Evolutionary conservation across 495 filamentous ascomycete species (phyloP).

Genomic region (Penicillium canariense): DNA sequence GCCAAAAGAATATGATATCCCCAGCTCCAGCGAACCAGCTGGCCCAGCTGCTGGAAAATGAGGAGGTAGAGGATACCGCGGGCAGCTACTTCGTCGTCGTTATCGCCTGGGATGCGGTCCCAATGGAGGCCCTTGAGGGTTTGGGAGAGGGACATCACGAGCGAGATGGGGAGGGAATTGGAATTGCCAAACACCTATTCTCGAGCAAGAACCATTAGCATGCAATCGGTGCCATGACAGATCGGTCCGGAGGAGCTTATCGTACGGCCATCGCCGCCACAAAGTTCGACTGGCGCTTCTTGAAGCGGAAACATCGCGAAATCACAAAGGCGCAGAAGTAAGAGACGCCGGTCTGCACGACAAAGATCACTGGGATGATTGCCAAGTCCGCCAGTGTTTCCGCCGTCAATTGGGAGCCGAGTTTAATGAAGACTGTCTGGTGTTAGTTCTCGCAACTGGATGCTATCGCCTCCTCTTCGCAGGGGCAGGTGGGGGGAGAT

Average conservation of each 20-base stretch:
- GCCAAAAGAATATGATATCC: slow-evolving; percentile 90
- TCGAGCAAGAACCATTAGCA: slow-evolving; percentile 12
- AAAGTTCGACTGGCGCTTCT: slow-evolving; percentile 83
- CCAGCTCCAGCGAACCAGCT: slow-evolving; percentile 97
- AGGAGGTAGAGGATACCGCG: slow-evolving; percentile 92
- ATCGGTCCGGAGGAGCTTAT: slow-evolving; percentile 2
- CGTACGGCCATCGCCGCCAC: slow-evolving; percentile 91
- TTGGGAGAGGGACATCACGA: slow-evolving; percentile 89
- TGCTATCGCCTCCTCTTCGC: neutral
- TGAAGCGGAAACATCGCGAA: slow-evolving; percentile 72
- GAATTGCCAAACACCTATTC: slow-evolving; percentile 91
- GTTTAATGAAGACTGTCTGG: slow-evolving; percentile 84
- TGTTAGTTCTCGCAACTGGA: neutral
- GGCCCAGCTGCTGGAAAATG: slow-evolving; percentile 96
- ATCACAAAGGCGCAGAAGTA: slow-evolving; percentile 70
- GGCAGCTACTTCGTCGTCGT: slow-evolving; percentile 90
- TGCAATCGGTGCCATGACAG: neutral
- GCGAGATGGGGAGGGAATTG: slow-evolving; percentile 94
- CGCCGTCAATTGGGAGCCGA: slow-evolving; percentile 91
- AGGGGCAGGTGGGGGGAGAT: neutral
- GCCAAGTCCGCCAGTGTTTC: slow-evolving; percentile 86
- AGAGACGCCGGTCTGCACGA: slow-evolving; percentile 80
- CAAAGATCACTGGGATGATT: slow-evolving; percentile 91
- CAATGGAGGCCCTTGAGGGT: slow-evolving; percentile 91
- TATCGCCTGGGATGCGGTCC: slow-evolving; percentile 86